A percentile compares a stretch with the other conserved stretches of the same genome.
Evolutionary conservation across 2,329 filamentous ascomycete species (phyloP).

Genomic region (Curvularia sp.): DNA sequence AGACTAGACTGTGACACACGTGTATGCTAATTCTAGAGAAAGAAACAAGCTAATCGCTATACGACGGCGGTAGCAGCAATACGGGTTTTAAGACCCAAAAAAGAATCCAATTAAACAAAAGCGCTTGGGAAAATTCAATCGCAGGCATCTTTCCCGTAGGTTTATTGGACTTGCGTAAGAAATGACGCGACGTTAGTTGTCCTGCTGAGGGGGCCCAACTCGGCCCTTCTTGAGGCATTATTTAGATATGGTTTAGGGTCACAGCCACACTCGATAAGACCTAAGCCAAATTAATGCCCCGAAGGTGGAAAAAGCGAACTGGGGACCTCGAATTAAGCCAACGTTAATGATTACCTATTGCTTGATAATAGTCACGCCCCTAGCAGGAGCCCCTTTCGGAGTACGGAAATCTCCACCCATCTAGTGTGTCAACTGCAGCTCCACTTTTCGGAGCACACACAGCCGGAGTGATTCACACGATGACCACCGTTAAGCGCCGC

Average conservation of each 20-base stretch:
- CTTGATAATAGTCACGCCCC: neutral
- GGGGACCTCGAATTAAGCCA: neutral
- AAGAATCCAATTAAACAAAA: neutral
- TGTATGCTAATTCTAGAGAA: neutral
- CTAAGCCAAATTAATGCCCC: neutral
- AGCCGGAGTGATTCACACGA: neutral
- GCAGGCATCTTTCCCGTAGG: neutral
- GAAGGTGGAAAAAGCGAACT: neutral
- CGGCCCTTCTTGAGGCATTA: constrained; percentile 1
- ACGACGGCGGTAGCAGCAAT: neutral
- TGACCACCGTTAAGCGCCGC: neutral
- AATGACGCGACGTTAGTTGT: neutral
- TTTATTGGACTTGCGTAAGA: neutral
- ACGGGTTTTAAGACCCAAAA: neutral
- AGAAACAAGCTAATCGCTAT: neutral
- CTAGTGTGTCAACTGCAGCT: neutral
- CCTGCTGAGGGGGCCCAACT: neutral
- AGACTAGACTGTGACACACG: neutral
- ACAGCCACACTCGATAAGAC: constrained; percentile 2
- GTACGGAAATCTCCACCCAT: neutral
- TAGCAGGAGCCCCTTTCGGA: neutral
- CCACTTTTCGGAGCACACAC: neutral
- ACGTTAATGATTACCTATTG: neutral
- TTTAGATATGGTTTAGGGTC: neutral
- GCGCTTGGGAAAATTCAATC: neutral